Evolutionary conservation across 176 grass and related monocot genomes (phyloP).

Genomic region (Ampelocalamus luodianensis): DNA sequence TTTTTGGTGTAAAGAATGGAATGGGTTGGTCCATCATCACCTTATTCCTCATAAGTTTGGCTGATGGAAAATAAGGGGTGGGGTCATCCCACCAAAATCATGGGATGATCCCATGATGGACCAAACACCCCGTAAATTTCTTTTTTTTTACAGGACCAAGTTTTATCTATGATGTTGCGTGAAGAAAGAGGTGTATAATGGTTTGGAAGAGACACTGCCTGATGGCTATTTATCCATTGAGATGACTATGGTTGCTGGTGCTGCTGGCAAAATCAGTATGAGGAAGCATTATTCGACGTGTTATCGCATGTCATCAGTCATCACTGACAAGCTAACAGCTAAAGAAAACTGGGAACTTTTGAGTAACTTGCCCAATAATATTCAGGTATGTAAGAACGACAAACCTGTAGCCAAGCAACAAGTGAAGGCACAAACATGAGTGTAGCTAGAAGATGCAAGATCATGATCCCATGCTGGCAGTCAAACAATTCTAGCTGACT

Average conservation of each 20-base stretch:
- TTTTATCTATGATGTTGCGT: background rate
- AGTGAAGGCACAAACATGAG: constrained; percentile 93
- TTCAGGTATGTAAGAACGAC: constrained; percentile 22
- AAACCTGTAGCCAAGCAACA: constrained; percentile 94
- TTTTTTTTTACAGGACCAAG: background rate
- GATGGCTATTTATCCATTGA: background rate
- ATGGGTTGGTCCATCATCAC: background rate
- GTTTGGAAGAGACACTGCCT: background rate
- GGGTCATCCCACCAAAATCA: background rate
- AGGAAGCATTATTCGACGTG: background rate
- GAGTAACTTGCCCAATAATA: constrained; percentile 22
- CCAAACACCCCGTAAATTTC: background rate
- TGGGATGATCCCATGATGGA: background rate
- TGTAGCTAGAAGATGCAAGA: constrained; percentile 81
- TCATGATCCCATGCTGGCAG: constrained; percentile 71
- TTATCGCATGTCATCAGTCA: background rate
- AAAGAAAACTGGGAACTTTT: background rate
- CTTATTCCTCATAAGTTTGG: background rate
- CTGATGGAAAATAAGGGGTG: background rate
- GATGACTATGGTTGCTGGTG: background rate
- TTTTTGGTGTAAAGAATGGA: background rate
- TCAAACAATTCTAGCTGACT: constrained; percentile 88
- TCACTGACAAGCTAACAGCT: background rate
- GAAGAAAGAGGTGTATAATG: background rate
- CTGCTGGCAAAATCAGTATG: constrained; percentile 16